Percentiles rank a stretch among this genome's conserved stretches.
Conservation (phyloP, 2,329 filamentous ascomycete genomes). For the Pezicula carpinea region DNA sequence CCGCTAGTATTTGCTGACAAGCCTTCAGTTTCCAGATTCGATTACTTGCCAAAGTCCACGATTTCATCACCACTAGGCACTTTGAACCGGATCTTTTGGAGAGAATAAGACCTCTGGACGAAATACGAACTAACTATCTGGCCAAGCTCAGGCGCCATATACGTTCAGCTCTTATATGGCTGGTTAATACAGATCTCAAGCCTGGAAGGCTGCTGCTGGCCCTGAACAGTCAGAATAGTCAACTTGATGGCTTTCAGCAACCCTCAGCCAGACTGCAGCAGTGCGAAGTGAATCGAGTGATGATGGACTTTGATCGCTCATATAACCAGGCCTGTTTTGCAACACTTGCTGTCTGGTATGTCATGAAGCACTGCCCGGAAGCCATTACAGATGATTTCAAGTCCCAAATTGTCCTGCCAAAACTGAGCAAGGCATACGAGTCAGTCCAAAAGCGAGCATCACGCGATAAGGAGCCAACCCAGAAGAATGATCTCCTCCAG, state of each 20-base stretch:
- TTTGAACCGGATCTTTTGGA: constrained; percentile 12
- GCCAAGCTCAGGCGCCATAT: constrained; percentile 4
- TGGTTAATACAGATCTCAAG: constrained; percentile 13
- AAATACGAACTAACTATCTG: constrained; percentile 8
- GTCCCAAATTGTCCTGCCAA: constrained; percentile 4
- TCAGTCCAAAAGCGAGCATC: constrained; percentile 10
- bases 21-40: constrained; percentile 13
- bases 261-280: constrained; percentile 7
- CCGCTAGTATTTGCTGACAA: background rate
- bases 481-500: constrained; percentile 13
- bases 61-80: constrained; percentile 10
- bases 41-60: constrained; percentile 11
- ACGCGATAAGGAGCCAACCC: constrained; percentile 13
- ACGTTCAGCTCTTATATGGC: constrained; percentile 7
- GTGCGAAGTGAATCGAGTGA: constrained; percentile 8
- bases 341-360: constrained; percentile 15
- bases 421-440: constrained; percentile 8
- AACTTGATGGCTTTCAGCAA: constrained; percentile 1
- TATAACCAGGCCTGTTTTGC: constrained; percentile 18
- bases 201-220: constrained; percentile 10
- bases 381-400: constrained; percentile 7
- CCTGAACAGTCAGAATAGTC: constrained; percentile 2
- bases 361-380: constrained; percentile 12
- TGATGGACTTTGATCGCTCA: constrained; percentile 10
- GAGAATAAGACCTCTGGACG: constrained; percentile 4